Evolutionary conservation across 108 stramenopile species (phyloP), one percentile per base, ranked within the genome.

Genomic region (Fragilaria radians): DNA sequence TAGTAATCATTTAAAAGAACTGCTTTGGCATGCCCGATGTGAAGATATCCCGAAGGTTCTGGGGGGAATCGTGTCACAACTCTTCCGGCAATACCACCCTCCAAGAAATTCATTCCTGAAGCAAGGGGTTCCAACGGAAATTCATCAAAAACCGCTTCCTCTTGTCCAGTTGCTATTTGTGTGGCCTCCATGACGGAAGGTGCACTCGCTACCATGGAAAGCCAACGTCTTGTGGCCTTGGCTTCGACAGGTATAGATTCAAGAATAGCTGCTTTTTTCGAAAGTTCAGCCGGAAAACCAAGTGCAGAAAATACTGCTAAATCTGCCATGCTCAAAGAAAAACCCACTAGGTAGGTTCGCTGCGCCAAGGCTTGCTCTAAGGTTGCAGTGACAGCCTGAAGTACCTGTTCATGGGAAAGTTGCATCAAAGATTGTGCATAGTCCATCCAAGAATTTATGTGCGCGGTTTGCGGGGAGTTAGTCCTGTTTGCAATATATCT

Each of bases 11-110:
- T 98, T 56, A 99, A 71, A 52, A 96, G 61, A 56, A 96, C 95
- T 14, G 96, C 96, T 81, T 99, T 99, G 55, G 98, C 95, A 70
- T 99, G 99, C 1, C 99, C 99, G 49, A 99, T 93, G 84, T 99
- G 99, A 54, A 99, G 77, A 64, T 97, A 99, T 2, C 99, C 99
- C 34, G 86, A 88, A 1, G 99, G 99, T 77, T 99, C 99, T 27
- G 99, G 99, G 3, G 99, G 99, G 66, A 99, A 99, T 1, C 99
- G 82, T 1, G 93, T 94, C 18, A 87, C 85, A 24, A 93, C 91
- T 52, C 76, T 78, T 55, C 97, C 97, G 4, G 91, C 86, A 46
- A 80, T 76, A 54, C 94, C 97, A 42, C 95, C 95, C 69, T 90
- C 89, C 60, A 90, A 71, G 22, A 74, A 54, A 57, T 66, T 82